A percentile compares a stretch with the other conserved stretches of the same genome.
Evolutionary conservation across 1,284 basidiomycete species (phyloP).

Genomic region (Marasmius fiardii): DNA sequence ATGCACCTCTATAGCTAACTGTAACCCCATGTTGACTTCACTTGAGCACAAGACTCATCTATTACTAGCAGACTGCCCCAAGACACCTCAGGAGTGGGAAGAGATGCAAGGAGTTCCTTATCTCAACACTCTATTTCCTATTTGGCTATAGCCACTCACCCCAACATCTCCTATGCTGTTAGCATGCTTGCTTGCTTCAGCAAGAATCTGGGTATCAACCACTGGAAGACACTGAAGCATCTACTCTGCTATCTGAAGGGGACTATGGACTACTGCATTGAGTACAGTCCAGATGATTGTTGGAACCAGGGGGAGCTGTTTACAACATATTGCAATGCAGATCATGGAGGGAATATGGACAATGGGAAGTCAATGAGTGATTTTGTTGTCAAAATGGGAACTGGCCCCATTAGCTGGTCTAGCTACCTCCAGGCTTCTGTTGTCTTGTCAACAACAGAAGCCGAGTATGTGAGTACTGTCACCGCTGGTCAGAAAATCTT

Average conservation of each 20-base stretch:
- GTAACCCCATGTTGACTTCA: conserved; percentile 20
- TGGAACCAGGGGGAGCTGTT: conserved; percentile 3
- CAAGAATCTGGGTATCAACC: conserved; percentile 20
- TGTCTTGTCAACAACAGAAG: conserved; percentile 34
- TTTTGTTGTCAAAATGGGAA: conserved; percentile 21
- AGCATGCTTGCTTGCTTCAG: conserved; percentile 22
- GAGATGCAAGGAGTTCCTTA: too few relatives aligned
- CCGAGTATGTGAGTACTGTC: conserved; percentile 31
- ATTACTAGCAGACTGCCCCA: too few relatives aligned
- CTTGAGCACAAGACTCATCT: conserved; percentile 7
- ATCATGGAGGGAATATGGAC: conserved; percentile 22
- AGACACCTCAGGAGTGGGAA: too few relatives aligned
- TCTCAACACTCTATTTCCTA: conserved; percentile 25
- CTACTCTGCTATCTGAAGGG: conserved; percentile 26
- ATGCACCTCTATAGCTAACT: too few relatives aligned
- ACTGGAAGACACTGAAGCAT: conserved; percentile 25
- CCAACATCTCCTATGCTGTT: conserved; percentile 28
- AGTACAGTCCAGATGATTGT: conserved; percentile 20
- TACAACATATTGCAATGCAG: conserved; percentile 17
- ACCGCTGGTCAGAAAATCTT: conserved; percentile 30
- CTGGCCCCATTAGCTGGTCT: conserved; percentile 34
- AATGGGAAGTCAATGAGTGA: conserved; percentile 23
- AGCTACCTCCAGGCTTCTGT: conserved; percentile 33
- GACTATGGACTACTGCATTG: conserved; percentile 16
- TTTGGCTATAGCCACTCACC: conserved; percentile 20